Conservation (phyloP, 2,329 filamentous ascomycete genomes). For the Anisogramma anomala region DNA sequence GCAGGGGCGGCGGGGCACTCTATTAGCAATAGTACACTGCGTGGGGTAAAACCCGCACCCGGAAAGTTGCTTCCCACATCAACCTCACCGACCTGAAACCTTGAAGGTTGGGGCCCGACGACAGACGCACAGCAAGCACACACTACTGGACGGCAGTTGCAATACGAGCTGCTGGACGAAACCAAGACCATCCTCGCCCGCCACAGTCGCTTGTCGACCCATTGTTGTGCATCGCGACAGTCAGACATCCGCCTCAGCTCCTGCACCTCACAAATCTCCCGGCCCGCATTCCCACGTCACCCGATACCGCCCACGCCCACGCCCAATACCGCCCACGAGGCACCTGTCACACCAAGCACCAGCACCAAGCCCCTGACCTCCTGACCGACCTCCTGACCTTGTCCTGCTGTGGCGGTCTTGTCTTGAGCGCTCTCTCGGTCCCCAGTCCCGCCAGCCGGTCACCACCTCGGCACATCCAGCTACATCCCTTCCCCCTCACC, state of each 20-base stretch:
- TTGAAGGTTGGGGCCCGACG: not conserved
- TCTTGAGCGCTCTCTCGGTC: slow-evolving; percentile 3
- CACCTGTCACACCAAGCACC: not conserved
- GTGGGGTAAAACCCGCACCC: not conserved
- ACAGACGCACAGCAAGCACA: no score
- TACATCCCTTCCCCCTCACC: not conserved
- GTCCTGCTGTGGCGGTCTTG: not conserved
- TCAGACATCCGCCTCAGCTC: slow-evolving; percentile 1
- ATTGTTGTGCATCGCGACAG: slow-evolving; percentile 1
- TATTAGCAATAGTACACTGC: no score
- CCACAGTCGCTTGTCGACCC: not conserved
- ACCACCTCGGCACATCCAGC: no score
- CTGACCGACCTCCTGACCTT: not conserved
- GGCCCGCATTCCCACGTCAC: not conserved
- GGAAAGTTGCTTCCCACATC: no score
- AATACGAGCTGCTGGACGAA: slow-evolving; percentile 2
- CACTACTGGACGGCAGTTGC: slow-evolving; percentile 1
- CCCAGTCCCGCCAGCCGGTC: not conserved
- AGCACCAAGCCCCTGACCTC: no score
- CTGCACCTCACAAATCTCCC: slow-evolving; percentile 3
- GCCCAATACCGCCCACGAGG: not conserved
- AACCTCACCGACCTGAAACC: no score
- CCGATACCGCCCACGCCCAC: not conserved
- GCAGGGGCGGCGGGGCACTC: slow-evolving; percentile 1
- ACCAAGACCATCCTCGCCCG: slow-evolving; percentile 1